These are phyloP conservation scores for Hippophae gyantsensis DNA, from an alignment of 306 rosid genomes.

Conservation along the genomic window DNA sequence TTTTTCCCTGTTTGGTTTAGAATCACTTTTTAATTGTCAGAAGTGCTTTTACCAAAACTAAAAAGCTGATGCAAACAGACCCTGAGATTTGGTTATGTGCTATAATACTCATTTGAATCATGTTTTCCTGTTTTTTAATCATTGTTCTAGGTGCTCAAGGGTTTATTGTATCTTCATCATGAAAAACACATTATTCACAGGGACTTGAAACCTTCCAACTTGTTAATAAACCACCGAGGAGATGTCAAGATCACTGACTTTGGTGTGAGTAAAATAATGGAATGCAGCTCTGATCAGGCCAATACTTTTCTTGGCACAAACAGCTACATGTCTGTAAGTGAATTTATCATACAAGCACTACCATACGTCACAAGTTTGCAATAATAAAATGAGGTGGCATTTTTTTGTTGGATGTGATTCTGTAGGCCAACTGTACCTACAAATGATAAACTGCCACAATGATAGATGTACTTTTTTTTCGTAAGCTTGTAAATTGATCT, in stretches of 20 bases:
- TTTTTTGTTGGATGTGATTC: too few relatives aligned
- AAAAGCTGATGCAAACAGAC: too few relatives aligned
- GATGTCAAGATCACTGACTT: constrained; percentile 98
- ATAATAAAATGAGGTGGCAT: too few relatives aligned
- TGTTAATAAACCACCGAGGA: constrained; percentile 82
- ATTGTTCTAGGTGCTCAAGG: constrained; percentile 69
- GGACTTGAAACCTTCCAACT: constrained; percentile 89
- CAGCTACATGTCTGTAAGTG: constrained; percentile 98
- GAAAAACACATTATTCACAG: constrained; percentile 85
- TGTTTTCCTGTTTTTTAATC: constrained; percentile 8
- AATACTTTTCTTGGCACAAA: constrained; percentile 87
- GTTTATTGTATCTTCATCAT: constrained; percentile 86
- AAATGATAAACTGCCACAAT: too few relatives aligned
- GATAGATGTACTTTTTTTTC: too few relatives aligned
- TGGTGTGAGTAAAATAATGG: constrained; percentile 94
- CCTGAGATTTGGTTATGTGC: background rate
- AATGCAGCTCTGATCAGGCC: constrained; percentile 84
- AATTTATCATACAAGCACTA: background rate
- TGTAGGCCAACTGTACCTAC: too few relatives aligned
- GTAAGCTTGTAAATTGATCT: too few relatives aligned
- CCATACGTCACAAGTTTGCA: too few relatives aligned
- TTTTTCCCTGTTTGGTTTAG: too few relatives aligned
- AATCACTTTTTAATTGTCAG: too few relatives aligned
- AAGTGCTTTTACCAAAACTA: too few relatives aligned
- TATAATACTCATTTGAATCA: constrained; percentile 12